Evolutionary conservation across 2,329 filamentous ascomycete species (phyloP).

Genomic region (Fusarium torreyae): DNA sequence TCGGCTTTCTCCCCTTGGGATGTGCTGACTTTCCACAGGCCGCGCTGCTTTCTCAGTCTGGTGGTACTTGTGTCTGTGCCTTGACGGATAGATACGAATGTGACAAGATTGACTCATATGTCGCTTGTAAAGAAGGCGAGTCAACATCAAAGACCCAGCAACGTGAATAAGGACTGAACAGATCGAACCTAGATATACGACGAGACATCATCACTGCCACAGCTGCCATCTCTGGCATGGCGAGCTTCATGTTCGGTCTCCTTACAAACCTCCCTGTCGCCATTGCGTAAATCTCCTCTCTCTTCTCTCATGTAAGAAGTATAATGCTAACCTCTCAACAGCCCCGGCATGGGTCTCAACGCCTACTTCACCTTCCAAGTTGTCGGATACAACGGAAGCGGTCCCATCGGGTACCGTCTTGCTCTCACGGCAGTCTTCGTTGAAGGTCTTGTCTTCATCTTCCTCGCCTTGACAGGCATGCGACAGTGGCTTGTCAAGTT

Average conservation of each 20-base stretch:
- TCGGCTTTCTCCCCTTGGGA: neutral
- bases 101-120: slow-evolving; percentile 61
- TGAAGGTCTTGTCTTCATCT: slow-evolving; percentile 75
- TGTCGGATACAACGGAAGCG: slow-evolving; percentile 72
- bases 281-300: slow-evolving; percentile 52
- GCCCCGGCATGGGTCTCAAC: slow-evolving; percentile 77
- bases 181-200: slow-evolving; percentile 66
- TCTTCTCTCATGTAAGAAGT: neutral
- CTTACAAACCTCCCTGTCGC: slow-evolving; percentile 81
- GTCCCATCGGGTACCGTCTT: slow-evolving; percentile 70
- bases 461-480: slow-evolving; percentile 76
- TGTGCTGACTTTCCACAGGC: slow-evolving; percentile 63
- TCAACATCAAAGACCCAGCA: neutral
- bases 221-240: slow-evolving; percentile 82
- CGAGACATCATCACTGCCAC: slow-evolving; percentile 87
- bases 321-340: slow-evolving; percentile 50
- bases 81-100: slow-evolving; percentile 62
- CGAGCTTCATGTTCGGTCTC: slow-evolving; percentile 83
- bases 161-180: slow-evolving; percentile 12
- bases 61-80: slow-evolving; percentile 81
- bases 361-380: slow-evolving; percentile 79
- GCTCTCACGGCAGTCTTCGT: slow-evolving; percentile 76
- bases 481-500: slow-evolving; percentile 80
- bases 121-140: slow-evolving; percentile 64
- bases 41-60: slow-evolving; percentile 80